Conservation (phyloP, 345 rosid species). For the Passiflora organensis region DNA sequence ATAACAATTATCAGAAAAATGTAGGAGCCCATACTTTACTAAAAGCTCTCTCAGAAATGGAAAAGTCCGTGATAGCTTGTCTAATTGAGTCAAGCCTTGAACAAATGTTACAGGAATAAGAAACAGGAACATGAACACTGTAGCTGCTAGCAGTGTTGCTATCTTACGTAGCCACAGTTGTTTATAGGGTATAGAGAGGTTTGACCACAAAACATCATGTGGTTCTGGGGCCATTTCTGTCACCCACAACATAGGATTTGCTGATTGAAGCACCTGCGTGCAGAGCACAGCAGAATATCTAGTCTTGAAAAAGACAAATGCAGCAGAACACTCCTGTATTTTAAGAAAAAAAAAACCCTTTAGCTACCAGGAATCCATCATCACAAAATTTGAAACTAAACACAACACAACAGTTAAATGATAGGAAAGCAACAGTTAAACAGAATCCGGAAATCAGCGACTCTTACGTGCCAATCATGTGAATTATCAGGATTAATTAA, state of each 20-base stretch:
- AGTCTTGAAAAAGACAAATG: conserved; percentile 88
- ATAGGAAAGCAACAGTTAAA: not conserved
- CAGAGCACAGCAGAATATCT: conserved; percentile 81
- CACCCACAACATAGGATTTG: conserved; percentile 95
- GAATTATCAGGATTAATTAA: no score
- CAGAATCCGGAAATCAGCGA: no score
- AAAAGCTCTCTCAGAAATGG: conserved; percentile 59
- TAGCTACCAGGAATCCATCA: not conserved
- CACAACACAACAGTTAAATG: not conserved
- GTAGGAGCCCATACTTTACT: conserved; percentile 44
- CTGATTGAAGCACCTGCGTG: conserved; percentile 72
- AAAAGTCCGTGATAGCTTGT: conserved; percentile 41
- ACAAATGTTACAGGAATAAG: conserved; percentile 69
- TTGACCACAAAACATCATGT: conserved; percentile 85
- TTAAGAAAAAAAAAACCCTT: not conserved
- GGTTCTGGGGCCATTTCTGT: conserved; percentile 90
- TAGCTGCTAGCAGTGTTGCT: conserved; percentile 52
- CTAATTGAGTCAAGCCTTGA: conserved; percentile 77
- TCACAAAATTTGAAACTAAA: not conserved
- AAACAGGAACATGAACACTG: conserved; percentile 70
- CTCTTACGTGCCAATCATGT: no score
- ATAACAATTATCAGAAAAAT: conserved; percentile 7
- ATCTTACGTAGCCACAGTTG: conserved; percentile 88
- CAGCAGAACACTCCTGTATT: conserved; percentile 77
- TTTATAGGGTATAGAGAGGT: conserved; percentile 67